phyloP scores from a whole-genome alignment of 345 rosid genomes.

The Alliaria petiolata region DNA sequence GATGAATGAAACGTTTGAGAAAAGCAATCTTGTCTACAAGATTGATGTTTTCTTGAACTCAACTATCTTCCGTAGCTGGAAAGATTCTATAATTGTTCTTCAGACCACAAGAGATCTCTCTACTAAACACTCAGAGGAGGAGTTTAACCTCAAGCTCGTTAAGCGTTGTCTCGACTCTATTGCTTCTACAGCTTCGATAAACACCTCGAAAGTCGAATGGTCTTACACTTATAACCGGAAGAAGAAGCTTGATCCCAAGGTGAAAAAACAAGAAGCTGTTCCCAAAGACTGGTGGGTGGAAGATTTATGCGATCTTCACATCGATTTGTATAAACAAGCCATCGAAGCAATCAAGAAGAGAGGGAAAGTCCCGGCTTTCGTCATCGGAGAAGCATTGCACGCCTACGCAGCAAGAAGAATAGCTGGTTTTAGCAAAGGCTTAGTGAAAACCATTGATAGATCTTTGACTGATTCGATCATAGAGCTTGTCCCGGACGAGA shows the following conservation, averaged over 20 bases:
- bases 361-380: conserved; percentile 23
- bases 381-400: conserved; percentile 47
- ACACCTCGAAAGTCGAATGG: conserved; percentile 44
- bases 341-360: conserved; percentile 37
- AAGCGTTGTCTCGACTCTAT: conserved; percentile 39
- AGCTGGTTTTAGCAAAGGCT: conserved; percentile 55
- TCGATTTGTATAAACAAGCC: conserved; percentile 41
- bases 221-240: conserved; percentile 46
- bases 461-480: conserved; percentile 47
- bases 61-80: conserved; percentile 48
- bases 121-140: neutral
- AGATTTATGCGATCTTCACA: conserved; percentile 49
- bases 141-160: neutral
- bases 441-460: conserved; percentile 40
- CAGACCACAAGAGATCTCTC: conserved; percentile 41
- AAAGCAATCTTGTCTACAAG: conserved; percentile 52
- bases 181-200: conserved; percentile 43
- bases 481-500: conserved; percentile 50
- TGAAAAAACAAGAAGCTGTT: conserved; percentile 32
- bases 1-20: conserved; percentile 51
- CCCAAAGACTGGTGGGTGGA: conserved; percentile 61
- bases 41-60: conserved; percentile 54
- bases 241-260: conserved; percentile 39
- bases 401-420: conserved; percentile 49
- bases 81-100: conserved; percentile 46